phyloP scores from a whole-genome alignment of 805 yeast genomes.

The Candida loeiensis region DNA sequence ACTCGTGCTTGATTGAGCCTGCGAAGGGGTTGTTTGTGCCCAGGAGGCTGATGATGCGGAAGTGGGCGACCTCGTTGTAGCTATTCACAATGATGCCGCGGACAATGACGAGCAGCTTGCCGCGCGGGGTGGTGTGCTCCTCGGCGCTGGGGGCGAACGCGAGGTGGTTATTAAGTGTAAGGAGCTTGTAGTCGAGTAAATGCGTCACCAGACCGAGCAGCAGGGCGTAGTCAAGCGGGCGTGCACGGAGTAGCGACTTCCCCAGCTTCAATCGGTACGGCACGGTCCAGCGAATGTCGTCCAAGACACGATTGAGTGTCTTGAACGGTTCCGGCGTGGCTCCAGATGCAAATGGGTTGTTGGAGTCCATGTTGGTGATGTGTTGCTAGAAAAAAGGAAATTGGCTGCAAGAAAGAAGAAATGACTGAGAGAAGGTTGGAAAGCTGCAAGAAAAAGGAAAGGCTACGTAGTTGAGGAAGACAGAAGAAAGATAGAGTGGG shows the following conservation, averaged over 20 bases:
- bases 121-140: conserved; percentile 15
- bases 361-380: neutral
- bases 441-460: neutral
- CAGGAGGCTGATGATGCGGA: conserved; percentile 28
- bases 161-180: conserved; percentile 35
- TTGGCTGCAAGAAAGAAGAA: neutral
- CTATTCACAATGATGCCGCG: conserved; percentile 29
- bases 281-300: conserved; percentile 45
- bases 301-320: conserved; percentile 64
- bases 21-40: conserved; percentile 16
- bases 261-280: conserved; percentile 11
- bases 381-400: neutral
- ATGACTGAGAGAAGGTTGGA: neutral
- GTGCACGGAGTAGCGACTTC: conserved; percentile 23
- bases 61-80: conserved; percentile 22
- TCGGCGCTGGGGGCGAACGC: conserved; percentile 32
- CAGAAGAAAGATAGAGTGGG: neutral
- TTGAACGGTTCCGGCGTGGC: conserved; percentile 36
- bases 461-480: too few species aligned
- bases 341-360: neutral
- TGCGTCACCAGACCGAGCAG: conserved; percentile 15
- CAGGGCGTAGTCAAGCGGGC: conserved; percentile 37
- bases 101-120: conserved; percentile 20
- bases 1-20: conserved; percentile 30
- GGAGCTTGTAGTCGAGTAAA: conserved; percentile 17